Evolutionary conservation across 257 asterid species (phyloP).

Genomic region (Solanum chaucha): DNA sequence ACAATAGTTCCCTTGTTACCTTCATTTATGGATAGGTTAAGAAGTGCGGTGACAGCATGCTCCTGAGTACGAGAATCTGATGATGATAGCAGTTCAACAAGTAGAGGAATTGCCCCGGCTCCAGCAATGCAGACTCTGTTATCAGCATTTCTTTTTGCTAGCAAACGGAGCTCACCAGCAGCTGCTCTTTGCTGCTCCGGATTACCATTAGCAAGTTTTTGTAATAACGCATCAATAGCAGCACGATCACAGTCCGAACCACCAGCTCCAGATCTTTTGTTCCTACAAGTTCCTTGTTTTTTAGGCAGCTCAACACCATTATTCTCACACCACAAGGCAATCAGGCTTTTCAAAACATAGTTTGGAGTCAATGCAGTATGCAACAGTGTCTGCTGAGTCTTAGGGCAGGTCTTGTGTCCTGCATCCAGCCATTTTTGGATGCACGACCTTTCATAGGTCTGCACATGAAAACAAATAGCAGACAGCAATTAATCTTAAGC

Average conservation of each 20-base stretch:
- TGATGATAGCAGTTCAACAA: slow-evolving; percentile 73
- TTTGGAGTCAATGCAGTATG: slow-evolving; percentile 99
- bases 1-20: slow-evolving; percentile 68
- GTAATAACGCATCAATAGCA: slow-evolving; percentile 50
- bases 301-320: slow-evolving; percentile 89
- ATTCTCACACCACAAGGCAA: slow-evolving; percentile 89
- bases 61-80: slow-evolving; percentile 74
- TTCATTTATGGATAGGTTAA: slow-evolving; percentile 86
- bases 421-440: slow-evolving; percentile 96
- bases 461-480: slow-evolving; percentile 12
- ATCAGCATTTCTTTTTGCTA: slow-evolving; percentile 92
- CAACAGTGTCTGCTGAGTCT: slow-evolving; percentile 77
- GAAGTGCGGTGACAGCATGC: slow-evolving; percentile 88
- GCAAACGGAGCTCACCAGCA: slow-evolving; percentile 91
- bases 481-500: background rate
- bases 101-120: slow-evolving; percentile 86
- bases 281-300: slow-evolving; percentile 51
- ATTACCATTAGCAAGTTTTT: slow-evolving; percentile 62
- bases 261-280: slow-evolving; percentile 42
- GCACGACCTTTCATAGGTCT: slow-evolving; percentile 92
- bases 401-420: slow-evolving; percentile 95
- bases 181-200: slow-evolving; percentile 83
- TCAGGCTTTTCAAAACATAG: slow-evolving; percentile 86
- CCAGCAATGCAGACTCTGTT: slow-evolving; percentile 86
- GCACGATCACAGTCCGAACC: slow-evolving; percentile 74